Evolutionary conservation across 2,329 filamentous ascomycete genomes (phyloP), one percentile per base, ranked within the genome.

Genomic region (Xylaria sp.): DNA sequence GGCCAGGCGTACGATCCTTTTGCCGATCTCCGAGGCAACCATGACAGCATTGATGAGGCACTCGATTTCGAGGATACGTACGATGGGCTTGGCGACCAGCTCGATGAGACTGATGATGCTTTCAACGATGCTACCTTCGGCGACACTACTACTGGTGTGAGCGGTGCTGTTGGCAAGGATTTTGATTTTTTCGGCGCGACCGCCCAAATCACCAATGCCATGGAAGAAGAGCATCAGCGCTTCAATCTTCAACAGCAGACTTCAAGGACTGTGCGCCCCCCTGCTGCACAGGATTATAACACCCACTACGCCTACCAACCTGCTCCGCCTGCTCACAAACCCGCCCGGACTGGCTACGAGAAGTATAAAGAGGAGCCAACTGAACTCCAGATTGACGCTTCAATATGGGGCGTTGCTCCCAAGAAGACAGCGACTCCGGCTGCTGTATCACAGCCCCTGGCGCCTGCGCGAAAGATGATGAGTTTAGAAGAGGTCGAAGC

Each of bases 81-180:
- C 79, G 96, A 99, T 80, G 95, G 95, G 20, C 85, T 99, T 48
- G 96, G 94, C 65, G 92, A 97, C 77, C 90, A 92, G 80, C 90
- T 99, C 42, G 91, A 97, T 76, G 95, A 99, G 79, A 91, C 92
- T 23, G 93, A 95, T 77, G 96, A 99, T 84, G 93, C 88, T 59
- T 93, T 97, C 86, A 99, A 99, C 80, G 93, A 98, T 76, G 96
- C 98, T 79, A 99, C 96, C 1, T 99, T 99, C 78, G 93, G 81
- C 68, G 81, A 81, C 66, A 86, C 84, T 66, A 78, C 78, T 65
- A 82, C 80, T 42, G 82, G 79, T 20, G 77, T 79, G 20, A 73
- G 79, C 44, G 80, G 84, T 36, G 84, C 84, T 11, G 88, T 96
- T 67, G 94, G 94, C 77, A 97, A 93, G 79, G 95, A 99, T 80